Evolutionary conservation across 2,329 filamentous ascomycete genomes (phyloP).

Genomic region (Canariomyces notabilis): DNA sequence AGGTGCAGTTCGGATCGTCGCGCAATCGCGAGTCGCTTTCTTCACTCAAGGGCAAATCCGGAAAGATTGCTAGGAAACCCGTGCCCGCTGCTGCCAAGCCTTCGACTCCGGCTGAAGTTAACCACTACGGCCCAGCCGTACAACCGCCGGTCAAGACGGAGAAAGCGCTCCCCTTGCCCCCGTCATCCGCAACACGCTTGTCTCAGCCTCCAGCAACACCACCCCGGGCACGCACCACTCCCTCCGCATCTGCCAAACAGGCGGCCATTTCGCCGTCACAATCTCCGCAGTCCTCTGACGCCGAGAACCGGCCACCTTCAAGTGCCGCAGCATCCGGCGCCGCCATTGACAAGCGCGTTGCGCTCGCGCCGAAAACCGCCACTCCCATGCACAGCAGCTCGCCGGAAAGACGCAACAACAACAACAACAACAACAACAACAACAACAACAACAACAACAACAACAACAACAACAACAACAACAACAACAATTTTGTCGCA

Average conservation of each 20-base stretch:
- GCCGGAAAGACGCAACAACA: slow-evolving; percentile 54
- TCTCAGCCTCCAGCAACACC: slow-evolving; percentile 37
- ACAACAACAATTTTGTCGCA: slow-evolving; percentile 34
- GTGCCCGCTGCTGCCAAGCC: neutral
- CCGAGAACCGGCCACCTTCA: slow-evolving; percentile 73
- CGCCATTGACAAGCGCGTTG: slow-evolving; percentile 41
- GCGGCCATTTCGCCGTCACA: slow-evolving; percentile 56
- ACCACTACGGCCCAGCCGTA: slow-evolving; percentile 1
- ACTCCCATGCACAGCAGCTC: slow-evolving; percentile 45
- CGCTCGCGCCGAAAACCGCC: slow-evolving; percentile 40
- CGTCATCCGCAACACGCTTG: slow-evolving; percentile 19
- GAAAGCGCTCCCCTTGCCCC: slow-evolving; percentile 30
- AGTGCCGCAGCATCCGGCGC: slow-evolving; percentile 37
- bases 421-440: neutral
- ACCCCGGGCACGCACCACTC: slow-evolving; percentile 38
- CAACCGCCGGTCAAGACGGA: slow-evolving; percentile 19
- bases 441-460: neutral
- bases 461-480: slow-evolving; percentile 32
- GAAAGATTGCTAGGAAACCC: slow-evolving; percentile 15
- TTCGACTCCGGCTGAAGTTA: neutral
- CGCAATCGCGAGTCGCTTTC: slow-evolving; percentile 16
- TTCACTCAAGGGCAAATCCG: slow-evolving; percentile 4
- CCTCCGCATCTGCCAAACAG: slow-evolving; percentile 47
- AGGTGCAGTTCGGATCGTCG: slow-evolving; percentile 11
- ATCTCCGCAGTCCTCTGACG: slow-evolving; percentile 72